Base-by-base conservation (phyloP, 2,329 filamentous ascomycete genomes). In the Colletotrichum sp. region DNA sequence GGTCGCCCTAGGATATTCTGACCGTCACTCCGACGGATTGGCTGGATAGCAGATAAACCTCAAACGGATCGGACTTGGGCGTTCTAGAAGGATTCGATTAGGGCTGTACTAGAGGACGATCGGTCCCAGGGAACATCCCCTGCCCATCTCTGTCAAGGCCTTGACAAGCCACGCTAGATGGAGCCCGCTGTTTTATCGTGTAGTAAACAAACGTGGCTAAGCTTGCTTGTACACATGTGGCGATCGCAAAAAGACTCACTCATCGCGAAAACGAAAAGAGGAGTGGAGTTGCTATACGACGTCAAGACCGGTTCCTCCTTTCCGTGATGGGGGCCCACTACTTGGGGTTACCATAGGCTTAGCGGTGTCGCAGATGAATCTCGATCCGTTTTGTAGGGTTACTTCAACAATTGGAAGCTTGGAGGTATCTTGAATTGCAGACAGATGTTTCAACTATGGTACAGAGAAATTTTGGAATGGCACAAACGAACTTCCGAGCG, bases 401-500 rank as follows among this genome's bases (percentile, higher is more conserved):
- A 52, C 44, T 52, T 52, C 44, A 52, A 21, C n/a, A 52, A 28
- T 16, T 59, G 24, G 26, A 30, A 59, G 55, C n/a, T 59, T 26
- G 55, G 7, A 36, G 44, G 39, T 68, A 57, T 55, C 16, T 34
- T 49, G 34, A 18, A 66, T 44, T 66, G n/a, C 59, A 15, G 28
- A n/a, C 59, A 64, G 18, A 36, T 32, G 66, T 36, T 36, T 30
- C 30, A 68, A 36, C 73, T 76, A 76, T 68, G 65, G 21, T 69
- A 76, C 73, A 69, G 73, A 68, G 32, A 76, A 76, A 28, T 49
- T 69, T n/a, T 76, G 73, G 5, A 68, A 76, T 34, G 65, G 64
- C 21, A 73, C 36, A 57, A 57, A 76, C 7, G 73, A 34, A 28
- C 55, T 44, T 9, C 39, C 66, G 8, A 74, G 49, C 12, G 49